These are phyloP conservation scores for Brachypodium distachyon DNA, from an alignment of 202 grass and related monocot genomes.

Conservation along the genomic window DNA sequence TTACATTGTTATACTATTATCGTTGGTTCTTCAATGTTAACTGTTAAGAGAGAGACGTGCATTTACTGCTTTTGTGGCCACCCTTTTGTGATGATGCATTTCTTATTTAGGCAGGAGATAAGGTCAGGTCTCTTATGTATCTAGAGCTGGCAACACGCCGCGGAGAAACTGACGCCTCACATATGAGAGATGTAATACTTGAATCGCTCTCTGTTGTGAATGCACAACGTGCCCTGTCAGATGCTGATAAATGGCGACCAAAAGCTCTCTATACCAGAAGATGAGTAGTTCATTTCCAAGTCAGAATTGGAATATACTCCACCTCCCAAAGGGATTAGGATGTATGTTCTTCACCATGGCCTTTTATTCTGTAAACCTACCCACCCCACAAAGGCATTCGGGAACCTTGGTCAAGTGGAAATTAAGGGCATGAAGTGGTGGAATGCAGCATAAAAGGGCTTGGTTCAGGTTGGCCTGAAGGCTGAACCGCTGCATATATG, in stretches of 20 bases:
- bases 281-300: conserved; percentile 14
- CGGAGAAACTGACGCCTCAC: conserved; percentile 44
- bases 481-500: neutral
- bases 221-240: conserved; percentile 20
- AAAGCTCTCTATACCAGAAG: conserved; percentile 30
- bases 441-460: neutral
- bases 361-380: neutral
- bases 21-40: neutral
- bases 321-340: neutral
- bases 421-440: neutral
- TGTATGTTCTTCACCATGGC: neutral
- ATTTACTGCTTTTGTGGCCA: neutral
- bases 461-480: neutral
- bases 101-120: conserved; percentile 44
- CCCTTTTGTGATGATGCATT: neutral
- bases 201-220: conserved; percentile 27
- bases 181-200: conserved; percentile 44
- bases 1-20: neutral
- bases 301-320: neutral
- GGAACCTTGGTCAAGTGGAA: neutral
- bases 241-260: conserved; percentile 51
- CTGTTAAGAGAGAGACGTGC: neutral
- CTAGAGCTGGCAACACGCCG: conserved; percentile 55
- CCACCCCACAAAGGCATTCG: neutral
- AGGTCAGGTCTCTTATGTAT: conserved; percentile 49